A percentile compares a stretch with the other conserved stretches of the same genome.
phyloP scores from a whole-genome alignment of 2,329 filamentous ascomycete species.

The Cordyceps tenuipes region DNA sequence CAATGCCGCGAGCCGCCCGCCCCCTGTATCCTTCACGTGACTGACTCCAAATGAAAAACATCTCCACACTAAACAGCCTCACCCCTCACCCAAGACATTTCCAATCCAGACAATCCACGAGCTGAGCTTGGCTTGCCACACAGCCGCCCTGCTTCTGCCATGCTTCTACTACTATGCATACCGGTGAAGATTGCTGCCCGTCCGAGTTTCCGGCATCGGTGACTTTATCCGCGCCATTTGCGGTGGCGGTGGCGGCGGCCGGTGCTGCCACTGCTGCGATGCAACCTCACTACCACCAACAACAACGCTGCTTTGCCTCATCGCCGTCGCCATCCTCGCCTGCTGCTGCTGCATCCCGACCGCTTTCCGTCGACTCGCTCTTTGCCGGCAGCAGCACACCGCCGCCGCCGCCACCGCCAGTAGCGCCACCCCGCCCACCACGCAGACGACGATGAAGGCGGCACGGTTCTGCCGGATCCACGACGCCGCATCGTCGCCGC shows the following conservation, averaged over 20 bases:
- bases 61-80: neutral
- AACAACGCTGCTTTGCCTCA: slow-evolving; percentile 2
- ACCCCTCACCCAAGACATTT: neutral
- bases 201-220: neutral
- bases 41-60: neutral
- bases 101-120: neutral
- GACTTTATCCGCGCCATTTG: neutral
- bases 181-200: slow-evolving; percentile 8
- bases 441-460: slow-evolving; percentile 9
- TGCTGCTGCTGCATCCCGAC: slow-evolving; percentile 3
- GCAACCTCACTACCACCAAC: neutral
- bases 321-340: slow-evolving; percentile 4
- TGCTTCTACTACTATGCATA: neutral
- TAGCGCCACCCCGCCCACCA: slow-evolving; percentile 8
- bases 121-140: neutral
- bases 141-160: neutral
- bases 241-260: neutral
- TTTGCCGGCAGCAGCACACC: slow-evolving; percentile 1
- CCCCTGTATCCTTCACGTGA: neutral
- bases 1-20: no score
- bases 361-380: neutral
- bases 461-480: slow-evolving; percentile 8
- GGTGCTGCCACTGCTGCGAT: neutral
- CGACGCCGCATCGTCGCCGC: neutral
- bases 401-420: neutral